These are phyloP conservation scores for Suhomyces chickasaworum DNA, from an alignment of 1,139 yeast genomes.

Conservation along the genomic window DNA sequence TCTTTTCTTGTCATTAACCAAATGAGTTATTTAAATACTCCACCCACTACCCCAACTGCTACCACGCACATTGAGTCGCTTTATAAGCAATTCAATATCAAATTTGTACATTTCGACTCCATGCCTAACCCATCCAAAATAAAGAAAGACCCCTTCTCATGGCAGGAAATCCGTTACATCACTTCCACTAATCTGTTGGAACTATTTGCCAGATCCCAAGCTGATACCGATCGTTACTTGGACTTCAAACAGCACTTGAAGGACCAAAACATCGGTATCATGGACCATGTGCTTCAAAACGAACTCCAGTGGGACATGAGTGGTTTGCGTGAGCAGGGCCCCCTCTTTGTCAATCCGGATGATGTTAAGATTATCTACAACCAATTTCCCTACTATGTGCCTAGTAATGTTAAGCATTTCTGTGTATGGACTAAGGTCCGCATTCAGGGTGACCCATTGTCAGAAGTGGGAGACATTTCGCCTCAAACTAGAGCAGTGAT, in stretches of 20 bases:
- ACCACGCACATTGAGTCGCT: conserved; percentile 13
- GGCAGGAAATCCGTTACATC: conserved; percentile 40
- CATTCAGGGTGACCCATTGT: conserved; percentile 35
- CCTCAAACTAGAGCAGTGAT: conserved; percentile 37
- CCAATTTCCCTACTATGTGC: conserved; percentile 49
- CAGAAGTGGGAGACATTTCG: conserved; percentile 49
- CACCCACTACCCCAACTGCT: conserved; percentile 20
- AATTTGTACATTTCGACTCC: conserved; percentile 32
- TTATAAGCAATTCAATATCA: conserved; percentile 23
- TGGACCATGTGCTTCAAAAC: conserved; percentile 38
- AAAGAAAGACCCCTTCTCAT: conserved; percentile 29
- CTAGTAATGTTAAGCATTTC: conserved; percentile 36
- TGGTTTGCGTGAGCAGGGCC: conserved; percentile 27
- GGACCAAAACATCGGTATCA: conserved; percentile 29
- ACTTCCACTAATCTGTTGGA: conserved; percentile 37
- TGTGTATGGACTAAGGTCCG: conserved; percentile 46
- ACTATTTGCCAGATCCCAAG: conserved; percentile 41
- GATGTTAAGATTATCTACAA: conserved; percentile 36
- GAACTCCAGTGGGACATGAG: conserved; percentile 39
- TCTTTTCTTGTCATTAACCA: not conserved
- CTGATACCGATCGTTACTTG: conserved; percentile 35
- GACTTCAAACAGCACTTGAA: conserved; percentile 37
- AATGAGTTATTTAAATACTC: conserved; percentile 18
- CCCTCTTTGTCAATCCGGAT: conserved; percentile 19
- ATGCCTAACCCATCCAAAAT: conserved; percentile 48